phyloP scores from a whole-genome alignment of 768 basidiomycete species.

The Pleurotus tuber-regium region DNA sequence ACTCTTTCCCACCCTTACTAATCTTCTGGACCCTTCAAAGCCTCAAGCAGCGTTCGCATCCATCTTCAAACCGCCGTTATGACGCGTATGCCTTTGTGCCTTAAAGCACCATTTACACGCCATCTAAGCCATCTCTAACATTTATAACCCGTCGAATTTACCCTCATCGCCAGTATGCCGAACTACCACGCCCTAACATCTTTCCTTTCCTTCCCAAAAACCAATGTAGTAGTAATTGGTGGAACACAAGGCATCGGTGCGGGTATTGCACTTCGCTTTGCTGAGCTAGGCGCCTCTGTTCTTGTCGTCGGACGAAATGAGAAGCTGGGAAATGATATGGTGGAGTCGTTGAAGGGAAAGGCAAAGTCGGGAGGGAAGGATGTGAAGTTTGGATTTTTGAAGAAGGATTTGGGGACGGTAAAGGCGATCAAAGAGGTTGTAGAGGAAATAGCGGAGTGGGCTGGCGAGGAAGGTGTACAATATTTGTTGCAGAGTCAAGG shows the following conservation, averaged over 20 bases:
- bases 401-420: not conserved
- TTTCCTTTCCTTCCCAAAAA: not conserved
- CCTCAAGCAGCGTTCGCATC: too few species aligned
- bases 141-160: too few species aligned
- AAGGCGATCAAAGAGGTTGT: not conserved
- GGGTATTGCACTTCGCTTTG: not conserved
- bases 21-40: too few species aligned
- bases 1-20: too few species aligned
- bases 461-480: not conserved
- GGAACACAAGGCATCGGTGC: slow-evolving; percentile 2
- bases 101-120: too few species aligned
- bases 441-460: not conserved
- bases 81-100: too few species aligned
- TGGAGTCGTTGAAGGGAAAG: not conserved
- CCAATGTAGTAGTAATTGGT: not conserved
- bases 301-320: not conserved
- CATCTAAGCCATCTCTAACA: too few species aligned
- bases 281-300: not conserved
- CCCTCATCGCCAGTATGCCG: too few species aligned
- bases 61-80: too few species aligned
- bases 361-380: too few species aligned
- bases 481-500: not conserved
- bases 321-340: not conserved
- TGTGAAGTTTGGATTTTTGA: not conserved
- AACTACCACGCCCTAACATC: not conserved